These are phyloP conservation scores for Acacia crassicarpa DNA, from an alignment of 306 rosid species.

Conservation along the genomic window DNA sequence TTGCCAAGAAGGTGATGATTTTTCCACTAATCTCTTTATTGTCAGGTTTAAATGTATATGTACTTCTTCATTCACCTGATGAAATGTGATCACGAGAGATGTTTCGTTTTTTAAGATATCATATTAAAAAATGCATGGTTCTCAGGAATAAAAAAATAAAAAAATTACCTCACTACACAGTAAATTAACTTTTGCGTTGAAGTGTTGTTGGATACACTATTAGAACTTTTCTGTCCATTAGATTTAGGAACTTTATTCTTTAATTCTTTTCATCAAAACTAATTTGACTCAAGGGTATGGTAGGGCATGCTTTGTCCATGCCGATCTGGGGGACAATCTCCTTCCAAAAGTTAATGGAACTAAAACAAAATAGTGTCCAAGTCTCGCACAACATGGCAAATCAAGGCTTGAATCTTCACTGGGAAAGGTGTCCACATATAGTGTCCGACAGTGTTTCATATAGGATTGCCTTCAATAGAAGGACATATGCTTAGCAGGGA, in stretches of 20 bases:
- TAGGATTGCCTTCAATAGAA: no score
- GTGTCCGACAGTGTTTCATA: no score
- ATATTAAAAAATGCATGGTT: neutral
- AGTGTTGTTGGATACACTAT: neutral
- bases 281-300: neutral
- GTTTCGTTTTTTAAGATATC: neutral
- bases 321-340: neutral
- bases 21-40: constrained; percentile 17
- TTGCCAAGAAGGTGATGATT: constrained; percentile 72
- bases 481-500: no score
- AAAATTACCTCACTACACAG: neutral
- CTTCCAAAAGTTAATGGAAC: neutral
- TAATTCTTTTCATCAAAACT: neutral
- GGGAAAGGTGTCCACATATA: no score
- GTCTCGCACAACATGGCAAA: neutral
- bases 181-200: neutral
- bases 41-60: neutral
- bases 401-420: no score
- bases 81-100: neutral
- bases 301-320: neutral
- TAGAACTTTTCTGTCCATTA: constrained; percentile 33
- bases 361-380: neutral
- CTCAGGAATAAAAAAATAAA: neutral
- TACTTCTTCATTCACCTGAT: neutral
- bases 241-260: neutral